A percentile compares a stretch with the other conserved stretches of the same genome.
Conservation (phyloP, 73 alveolate genomes). For the Paramecium biaurelia region DNA sequence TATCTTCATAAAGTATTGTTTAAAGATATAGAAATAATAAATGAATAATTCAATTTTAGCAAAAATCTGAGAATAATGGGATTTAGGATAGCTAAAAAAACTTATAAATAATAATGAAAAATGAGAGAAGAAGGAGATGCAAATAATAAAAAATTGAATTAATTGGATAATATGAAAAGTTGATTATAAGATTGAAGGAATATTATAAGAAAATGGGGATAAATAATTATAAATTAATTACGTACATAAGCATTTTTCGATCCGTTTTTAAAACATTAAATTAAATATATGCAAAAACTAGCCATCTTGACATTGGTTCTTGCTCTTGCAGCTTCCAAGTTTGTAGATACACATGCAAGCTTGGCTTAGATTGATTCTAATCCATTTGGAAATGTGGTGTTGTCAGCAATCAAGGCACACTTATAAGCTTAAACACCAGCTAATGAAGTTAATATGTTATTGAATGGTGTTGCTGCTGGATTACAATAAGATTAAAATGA, state of each 20-base stretch:
- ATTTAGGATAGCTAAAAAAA: neutral
- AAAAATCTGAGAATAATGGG: neutral
- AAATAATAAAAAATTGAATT: neutral
- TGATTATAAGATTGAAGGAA: neutral
- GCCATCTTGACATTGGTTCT: constrained; percentile 51
- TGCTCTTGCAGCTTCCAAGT: constrained; percentile 58
- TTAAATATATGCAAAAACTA: constrained; percentile 47
- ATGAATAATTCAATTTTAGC: neutral
- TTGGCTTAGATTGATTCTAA: constrained; percentile 52
- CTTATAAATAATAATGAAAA: neutral
- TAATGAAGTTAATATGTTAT: constrained; percentile 31
- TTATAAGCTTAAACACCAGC: constrained; percentile 51
- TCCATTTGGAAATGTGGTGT: constrained; percentile 54
- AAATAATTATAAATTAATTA: constrained; percentile 55
- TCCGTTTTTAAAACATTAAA: constrained; percentile 56
- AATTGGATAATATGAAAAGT: neutral
- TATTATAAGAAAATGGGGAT: constrained; percentile 49
- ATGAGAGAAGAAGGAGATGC: neutral
- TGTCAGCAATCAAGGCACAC: constrained; percentile 59
- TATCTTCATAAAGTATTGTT: neutral
- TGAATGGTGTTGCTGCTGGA: constrained; percentile 53
- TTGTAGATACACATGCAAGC: constrained; percentile 24
- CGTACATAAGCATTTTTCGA: constrained; percentile 73
- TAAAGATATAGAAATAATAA: neutral
- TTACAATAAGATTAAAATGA: constrained; percentile 16